Evolutionary conservation across 2,329 filamentous ascomycete genomes (phyloP).

Genomic region (Hypoxylon sp.): DNA sequence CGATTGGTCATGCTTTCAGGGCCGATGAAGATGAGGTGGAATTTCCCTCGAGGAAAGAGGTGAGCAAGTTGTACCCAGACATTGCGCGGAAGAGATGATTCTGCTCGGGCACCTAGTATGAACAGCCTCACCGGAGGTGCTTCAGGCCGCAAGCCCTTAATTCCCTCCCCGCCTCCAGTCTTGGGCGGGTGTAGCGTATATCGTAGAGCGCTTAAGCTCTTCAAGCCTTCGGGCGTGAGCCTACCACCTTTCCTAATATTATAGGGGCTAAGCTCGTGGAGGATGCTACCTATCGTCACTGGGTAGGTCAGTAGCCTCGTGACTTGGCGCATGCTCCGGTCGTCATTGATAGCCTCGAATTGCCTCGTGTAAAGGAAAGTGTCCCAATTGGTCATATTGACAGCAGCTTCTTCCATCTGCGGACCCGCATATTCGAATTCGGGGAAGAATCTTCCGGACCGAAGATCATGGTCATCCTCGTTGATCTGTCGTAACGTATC

Average conservation of each 20-base stretch:
- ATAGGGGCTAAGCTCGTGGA: constrained; percentile 96
- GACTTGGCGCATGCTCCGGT: constrained; percentile 90
- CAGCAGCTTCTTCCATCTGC: constrained; percentile 90
- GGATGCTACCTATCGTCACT: constrained; percentile 87
- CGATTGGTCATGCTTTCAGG: constrained; percentile 97
- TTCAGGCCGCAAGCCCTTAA: constrained; percentile 84
- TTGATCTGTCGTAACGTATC: constrained; percentile 94
- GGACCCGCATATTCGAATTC: constrained; percentile 92
- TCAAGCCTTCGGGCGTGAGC: constrained; percentile 88
- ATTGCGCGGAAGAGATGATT: constrained; percentile 93
- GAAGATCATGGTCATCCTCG: constrained; percentile 95
- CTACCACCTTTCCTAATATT: constrained; percentile 79
- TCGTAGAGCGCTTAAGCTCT: constrained; percentile 91
- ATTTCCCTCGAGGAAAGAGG: constrained; percentile 90
- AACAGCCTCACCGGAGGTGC: constrained; percentile 93
- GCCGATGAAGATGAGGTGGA: constrained; percentile 94
- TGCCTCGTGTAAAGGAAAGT: constrained; percentile 94
- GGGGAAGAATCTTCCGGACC: constrained; percentile 90
- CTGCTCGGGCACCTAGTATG: constrained; percentile 93
- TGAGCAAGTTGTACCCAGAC: constrained; percentile 96
- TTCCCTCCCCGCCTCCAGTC: constrained; percentile 77
- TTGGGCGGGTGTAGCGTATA: constrained; percentile 93
- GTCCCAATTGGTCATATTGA: constrained; percentile 99
- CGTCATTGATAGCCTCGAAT: constrained; percentile 90
- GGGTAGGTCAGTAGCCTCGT: constrained; percentile 95